Conservation (phyloP, 202 grass and related monocot species). For the Hordeum pubiflorum region DNA sequence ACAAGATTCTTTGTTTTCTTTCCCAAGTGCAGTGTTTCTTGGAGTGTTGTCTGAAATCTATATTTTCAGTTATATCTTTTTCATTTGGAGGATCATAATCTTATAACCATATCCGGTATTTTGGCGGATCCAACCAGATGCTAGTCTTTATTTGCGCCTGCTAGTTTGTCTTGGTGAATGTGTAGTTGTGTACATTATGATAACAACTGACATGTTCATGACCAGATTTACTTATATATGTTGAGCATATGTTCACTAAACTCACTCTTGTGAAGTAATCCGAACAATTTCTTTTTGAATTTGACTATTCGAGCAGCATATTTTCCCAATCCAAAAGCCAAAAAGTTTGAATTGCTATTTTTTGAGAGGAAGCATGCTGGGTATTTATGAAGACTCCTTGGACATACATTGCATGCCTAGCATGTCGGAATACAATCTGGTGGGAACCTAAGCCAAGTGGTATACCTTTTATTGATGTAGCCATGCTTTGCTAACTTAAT, state of each 20-base stretch:
- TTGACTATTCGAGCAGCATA: too few relatives aligned
- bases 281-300: too few relatives aligned
- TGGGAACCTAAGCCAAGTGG: too few relatives aligned
- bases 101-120: background rate
- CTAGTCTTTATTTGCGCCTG: background rate
- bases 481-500: too few relatives aligned
- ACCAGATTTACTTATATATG: background rate
- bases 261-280: background rate
- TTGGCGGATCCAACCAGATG: background rate
- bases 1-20: conserved; percentile 61
- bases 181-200: background rate
- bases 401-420: too few relatives aligned
- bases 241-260: background rate
- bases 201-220: background rate
- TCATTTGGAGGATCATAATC: background rate
- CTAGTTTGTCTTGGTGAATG: background rate
- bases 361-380: too few relatives aligned
- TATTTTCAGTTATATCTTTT: background rate
- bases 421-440: too few relatives aligned
- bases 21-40: background rate
- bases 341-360: background rate
- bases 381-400: too few relatives aligned
- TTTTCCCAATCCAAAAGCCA: background rate
- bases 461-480: too few relatives aligned
- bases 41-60: background rate